Base-by-base conservation (phyloP, 345 rosid species). In the Hirschfeldia incana region DNA sequence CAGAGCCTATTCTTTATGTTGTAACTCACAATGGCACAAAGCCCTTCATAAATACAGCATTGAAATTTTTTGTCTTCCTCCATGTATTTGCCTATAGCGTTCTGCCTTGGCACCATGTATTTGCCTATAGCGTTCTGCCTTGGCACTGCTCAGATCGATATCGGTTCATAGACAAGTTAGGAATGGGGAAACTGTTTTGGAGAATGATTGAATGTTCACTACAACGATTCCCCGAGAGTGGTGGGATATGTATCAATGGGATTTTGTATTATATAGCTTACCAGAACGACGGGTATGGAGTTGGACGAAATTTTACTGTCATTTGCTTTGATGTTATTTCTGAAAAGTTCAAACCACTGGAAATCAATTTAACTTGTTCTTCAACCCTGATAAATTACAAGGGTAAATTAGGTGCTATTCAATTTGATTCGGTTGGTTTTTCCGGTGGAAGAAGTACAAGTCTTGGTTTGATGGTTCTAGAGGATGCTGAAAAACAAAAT, bases 271-370 rank as follows among this genome's bases (percentile, higher is more conserved):
- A 73, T 26, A 0, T 15, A 72, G 67, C 58, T 39, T 0, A 3
- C 11, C 51, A 0, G 3, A 10, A 42, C 1, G 0, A 0, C 13
- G 8, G 0, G 6, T n/a, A 27, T 72, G 4, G 16, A 7, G 8
- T 2, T 39, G 46, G 3, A 39, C 46, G 1, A 1, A 7, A 1
- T 13, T 63, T 0, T 60, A 37, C n/a, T 5, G 16, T 61, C 3
- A 57, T 72, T 15, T 42, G 59, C 39, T 72, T 72, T 61, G n/a
- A 72, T 61, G 68, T 61, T 4, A 61, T 6, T 15, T 6, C 13
- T 9, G 76, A 61, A 28, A 42, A 3, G 39, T 61, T 60, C 12
- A 60, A 11, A 44, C n/a, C 53, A 11, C 53, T 44, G 53, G 53
- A 44, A 44, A 11, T 44, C 15, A 44, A 44, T 44, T 44, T 44